These are phyloP conservation scores for Beauveria medogensis DNA, from an alignment of 2,329 filamentous ascomycete genomes.

Conservation along the genomic window DNA sequence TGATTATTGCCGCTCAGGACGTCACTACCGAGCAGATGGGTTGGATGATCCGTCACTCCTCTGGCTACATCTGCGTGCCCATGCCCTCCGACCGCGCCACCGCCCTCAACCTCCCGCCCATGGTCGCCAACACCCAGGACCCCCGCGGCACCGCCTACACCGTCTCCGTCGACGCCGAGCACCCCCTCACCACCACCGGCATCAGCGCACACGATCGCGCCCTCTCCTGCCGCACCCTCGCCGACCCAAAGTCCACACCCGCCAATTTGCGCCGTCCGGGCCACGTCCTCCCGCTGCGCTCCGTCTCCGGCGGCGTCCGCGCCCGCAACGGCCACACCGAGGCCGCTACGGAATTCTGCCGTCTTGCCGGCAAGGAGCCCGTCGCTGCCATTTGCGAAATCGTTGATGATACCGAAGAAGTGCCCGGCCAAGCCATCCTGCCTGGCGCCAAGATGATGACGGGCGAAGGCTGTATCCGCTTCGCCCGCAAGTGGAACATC, in stretches of 20 bases:
- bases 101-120: constrained; percentile 73
- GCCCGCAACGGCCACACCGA: constrained; percentile 83
- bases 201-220: constrained; percentile 86
- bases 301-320: constrained; percentile 70
- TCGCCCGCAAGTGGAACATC: constrained; percentile 81
- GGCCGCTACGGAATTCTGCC: constrained; percentile 84
- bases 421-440: constrained; percentile 59
- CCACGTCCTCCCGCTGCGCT: constrained; percentile 80
- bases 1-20: constrained; percentile 84
- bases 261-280: constrained; percentile 71
- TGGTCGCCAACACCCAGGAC: constrained; percentile 71
- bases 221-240: constrained; percentile 70
- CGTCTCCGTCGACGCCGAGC: constrained; percentile 72
- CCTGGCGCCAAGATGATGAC: constrained; percentile 79
- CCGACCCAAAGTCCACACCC: constrained; percentile 50
- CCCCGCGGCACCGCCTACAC: constrained; percentile 90
- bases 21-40: constrained; percentile 87
- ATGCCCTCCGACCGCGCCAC: constrained; percentile 61
- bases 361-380: constrained; percentile 66
- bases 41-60: constrained; percentile 88
- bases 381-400: constrained; percentile 87
- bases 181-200: constrained; percentile 71
- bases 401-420: constrained; percentile 73
- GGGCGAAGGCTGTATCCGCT: constrained; percentile 77
- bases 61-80: constrained; percentile 86